Evolutionary conservation across 1,139 yeast genomes (phyloP), one percentile per base, ranked within the genome.

Genomic region (Pichia sp.): DNA sequence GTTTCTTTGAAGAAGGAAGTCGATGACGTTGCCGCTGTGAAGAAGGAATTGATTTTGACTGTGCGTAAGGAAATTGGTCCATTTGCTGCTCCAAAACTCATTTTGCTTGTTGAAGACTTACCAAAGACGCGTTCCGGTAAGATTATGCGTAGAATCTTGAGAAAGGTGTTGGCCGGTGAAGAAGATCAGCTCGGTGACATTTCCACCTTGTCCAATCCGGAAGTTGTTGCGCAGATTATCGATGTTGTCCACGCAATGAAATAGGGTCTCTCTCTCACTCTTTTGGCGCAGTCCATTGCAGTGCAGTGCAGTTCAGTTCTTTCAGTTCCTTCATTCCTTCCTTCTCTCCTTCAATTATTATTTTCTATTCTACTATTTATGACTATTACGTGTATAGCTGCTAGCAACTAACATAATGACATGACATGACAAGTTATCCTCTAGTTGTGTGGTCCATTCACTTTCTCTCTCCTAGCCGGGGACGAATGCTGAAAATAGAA

Each of bases 71-170:
- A 80, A 59, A 81, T 81, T 54, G 91, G 91, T 19, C 88, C 91
- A 35, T 81, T 81, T 59, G 91, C 91, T 22, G 85, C 91, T 25
- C 91, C 91, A 35, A 81, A 81, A 61, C 58, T 75, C 49, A 77
- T 80, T 49, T 66, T 80, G 41, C 62, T 81, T 40, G 85, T 81
- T 39, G 81, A 78, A 51, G 91, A 81, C 53, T 72, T 81, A 55
- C 91, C 91, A 55, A 81, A 81, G 69, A 81, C 91, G 8, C 74
- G 91, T 65, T 78, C 86, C 1, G 91, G 91, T 54, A 81, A 81
- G 64, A 79, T 81, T 45, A 81, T 81, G 91, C 74, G 91, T 69
- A 72, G 91, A 66, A 79, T 81, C 50, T 69, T 81, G 56, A 72
- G 91, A 62, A 81, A 81, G 62, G 76, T 80, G 36, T 66, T 79